These are phyloP conservation scores for Cladophialophora carrionii DNA, from an alignment of 2,329 filamentous ascomycete genomes.

Conservation along the genomic window DNA sequence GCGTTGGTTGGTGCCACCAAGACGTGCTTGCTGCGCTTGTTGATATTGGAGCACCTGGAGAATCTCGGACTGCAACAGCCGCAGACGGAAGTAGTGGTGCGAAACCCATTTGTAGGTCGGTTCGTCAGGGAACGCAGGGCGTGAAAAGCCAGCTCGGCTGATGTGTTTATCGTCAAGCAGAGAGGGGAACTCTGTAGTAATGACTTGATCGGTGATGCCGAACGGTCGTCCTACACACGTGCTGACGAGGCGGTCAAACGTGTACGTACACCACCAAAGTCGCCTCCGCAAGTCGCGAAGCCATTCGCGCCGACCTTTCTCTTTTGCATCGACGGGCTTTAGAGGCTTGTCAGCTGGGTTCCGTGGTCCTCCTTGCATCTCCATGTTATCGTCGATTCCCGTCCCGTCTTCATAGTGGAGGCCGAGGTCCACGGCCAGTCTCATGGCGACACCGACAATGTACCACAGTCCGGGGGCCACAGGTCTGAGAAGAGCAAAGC, in stretches of 20 bases:
- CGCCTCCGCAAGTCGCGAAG: constrained; percentile 81
- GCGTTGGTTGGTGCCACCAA: constrained; percentile 63
- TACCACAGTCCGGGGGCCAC: constrained; percentile 96
- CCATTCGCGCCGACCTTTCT: constrained; percentile 75
- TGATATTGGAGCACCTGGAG: constrained; percentile 91
- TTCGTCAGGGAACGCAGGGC: constrained; percentile 61
- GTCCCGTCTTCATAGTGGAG: constrained; percentile 89
- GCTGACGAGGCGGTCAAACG: constrained; percentile 89
- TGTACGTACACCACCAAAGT: constrained; percentile 97
- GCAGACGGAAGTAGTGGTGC: constrained; percentile 87
- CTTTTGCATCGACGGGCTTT: constrained; percentile 51
- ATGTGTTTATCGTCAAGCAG: constrained; percentile 86
- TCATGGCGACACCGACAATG: constrained; percentile 90
- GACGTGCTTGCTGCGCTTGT: constrained; percentile 77
- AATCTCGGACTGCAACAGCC: constrained; percentile 90
- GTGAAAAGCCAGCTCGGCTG: constrained; percentile 73
- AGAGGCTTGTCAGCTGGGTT: constrained; percentile 32
- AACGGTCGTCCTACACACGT: constrained; percentile 92
- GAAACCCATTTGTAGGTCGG: constrained; percentile 89
- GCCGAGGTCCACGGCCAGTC: constrained; percentile 86
- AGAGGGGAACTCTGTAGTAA: constrained; percentile 93
- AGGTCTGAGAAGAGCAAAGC: constrained; percentile 86
- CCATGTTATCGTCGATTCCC: constrained; percentile 57
- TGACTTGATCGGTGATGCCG: constrained; percentile 92
- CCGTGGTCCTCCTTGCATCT: constrained; percentile 29